phyloP scores from a whole-genome alignment of 768 basidiomycete species.

The Pleurotus platypus region DNA sequence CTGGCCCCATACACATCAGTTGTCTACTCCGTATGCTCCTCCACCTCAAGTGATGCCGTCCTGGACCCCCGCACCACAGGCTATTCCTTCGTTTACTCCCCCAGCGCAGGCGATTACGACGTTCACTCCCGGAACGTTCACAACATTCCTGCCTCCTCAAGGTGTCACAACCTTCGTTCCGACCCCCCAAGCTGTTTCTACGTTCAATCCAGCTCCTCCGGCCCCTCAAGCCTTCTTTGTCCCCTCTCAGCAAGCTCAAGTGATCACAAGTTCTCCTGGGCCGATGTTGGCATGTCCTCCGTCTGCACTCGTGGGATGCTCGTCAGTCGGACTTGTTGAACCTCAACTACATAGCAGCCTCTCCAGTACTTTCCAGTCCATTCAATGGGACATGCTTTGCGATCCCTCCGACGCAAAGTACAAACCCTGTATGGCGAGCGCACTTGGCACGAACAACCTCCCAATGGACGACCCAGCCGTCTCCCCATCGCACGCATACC shows the following conservation, averaged over 20 bases:
- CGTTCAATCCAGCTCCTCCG: not conserved
- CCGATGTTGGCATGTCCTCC: not conserved
- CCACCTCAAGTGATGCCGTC: not conserved
- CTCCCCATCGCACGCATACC: not conserved
- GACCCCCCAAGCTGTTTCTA: not conserved
- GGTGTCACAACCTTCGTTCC: not conserved
- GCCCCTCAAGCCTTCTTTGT: not conserved
- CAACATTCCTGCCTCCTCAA: not conserved
- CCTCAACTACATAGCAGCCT: not conserved
- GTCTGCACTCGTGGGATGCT: not conserved
- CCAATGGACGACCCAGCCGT: not conserved
- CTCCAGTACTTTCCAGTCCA: not conserved
- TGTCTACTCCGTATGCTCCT: not conserved
- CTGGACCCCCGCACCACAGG: not conserved
- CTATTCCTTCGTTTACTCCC: not conserved
- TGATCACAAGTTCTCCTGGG: not conserved
- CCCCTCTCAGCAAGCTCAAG: not conserved
- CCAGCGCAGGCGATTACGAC: not conserved
- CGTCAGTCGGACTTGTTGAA: not conserved
- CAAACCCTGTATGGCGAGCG: not conserved
- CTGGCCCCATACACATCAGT: not conserved
- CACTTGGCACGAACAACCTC: not conserved
- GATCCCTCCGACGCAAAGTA: not conserved
- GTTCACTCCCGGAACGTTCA: not conserved
- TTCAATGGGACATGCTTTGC: constrained; percentile 5